Conservation (phyloP, 2,329 filamentous ascomycete genomes). For the Verticillium nonalfalfae region DNA sequence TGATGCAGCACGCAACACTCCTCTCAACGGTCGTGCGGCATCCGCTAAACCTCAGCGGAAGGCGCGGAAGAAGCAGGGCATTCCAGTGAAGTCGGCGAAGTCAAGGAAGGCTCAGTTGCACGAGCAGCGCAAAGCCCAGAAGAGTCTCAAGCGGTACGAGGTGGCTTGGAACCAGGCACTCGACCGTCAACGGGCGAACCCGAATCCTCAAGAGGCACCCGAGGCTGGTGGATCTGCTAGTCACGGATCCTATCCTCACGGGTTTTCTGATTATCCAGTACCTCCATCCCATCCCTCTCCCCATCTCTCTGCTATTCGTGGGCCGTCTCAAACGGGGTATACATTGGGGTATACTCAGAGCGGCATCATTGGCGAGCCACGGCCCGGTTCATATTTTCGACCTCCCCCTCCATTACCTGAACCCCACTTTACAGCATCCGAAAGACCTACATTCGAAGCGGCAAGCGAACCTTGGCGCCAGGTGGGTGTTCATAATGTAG, state of each 20-base stretch:
- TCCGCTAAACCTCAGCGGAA: conserved; percentile 1
- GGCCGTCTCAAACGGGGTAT: neutral
- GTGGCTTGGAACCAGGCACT: conserved; percentile 8
- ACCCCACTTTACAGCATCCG: neutral
- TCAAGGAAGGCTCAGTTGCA: neutral
- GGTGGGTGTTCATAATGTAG: neutral
- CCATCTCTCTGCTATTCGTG: neutral
- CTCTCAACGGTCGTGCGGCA: neutral
- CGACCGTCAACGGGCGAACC: neutral
- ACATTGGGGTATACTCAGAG: neutral
- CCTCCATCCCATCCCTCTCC: conserved; percentile 2
- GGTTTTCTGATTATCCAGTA: neutral
- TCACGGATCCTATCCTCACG: conserved; percentile 6
- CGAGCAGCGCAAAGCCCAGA: conserved; percentile 5
- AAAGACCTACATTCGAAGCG: neutral
- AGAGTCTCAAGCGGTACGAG: conserved; percentile 8
- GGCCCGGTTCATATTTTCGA: neutral
- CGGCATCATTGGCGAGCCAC: neutral
- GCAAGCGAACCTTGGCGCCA: neutral
- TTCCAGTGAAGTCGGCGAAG: neutral
- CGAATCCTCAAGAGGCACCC: neutral
- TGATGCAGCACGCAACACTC: neutral
- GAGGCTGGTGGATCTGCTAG: conserved; percentile 5
- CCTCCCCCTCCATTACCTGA: neutral
- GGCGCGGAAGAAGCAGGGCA: neutral